Base-by-base conservation (phyloP, 495 filamentous ascomycete genomes). In the Penicillium ucsense region DNA sequence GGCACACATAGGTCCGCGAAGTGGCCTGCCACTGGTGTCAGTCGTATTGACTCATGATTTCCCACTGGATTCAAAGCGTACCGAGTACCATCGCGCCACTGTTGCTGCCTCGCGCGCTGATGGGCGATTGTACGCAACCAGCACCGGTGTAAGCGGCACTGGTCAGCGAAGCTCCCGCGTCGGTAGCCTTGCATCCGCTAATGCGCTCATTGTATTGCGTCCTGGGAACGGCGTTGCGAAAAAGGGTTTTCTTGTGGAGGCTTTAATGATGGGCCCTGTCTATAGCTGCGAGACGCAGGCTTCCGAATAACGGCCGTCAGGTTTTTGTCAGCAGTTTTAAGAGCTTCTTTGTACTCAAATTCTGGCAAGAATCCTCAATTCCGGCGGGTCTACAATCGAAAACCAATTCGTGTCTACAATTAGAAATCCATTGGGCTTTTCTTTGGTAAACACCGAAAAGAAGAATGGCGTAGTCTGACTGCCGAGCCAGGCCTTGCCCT, bases 1-100 rank as follows among this genome's bases (percentile, higher is more conserved):
- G 48, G 48, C 50, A 55, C 34, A 56, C 52, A 50, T 58, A 10
- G 43, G 57, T 1, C 56, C 61, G 11, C 45, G 85, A 1, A 68
- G 73, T 8, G 88, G 86, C 3, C 65, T 96, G 11, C 81, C 89
- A 0, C 78, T 67, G 31, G 79, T 92, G 0, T 75, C 78, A 10
- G 91, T 92, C 6, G 70, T 72, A 28, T 53, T 95, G 43, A 78
- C 79, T 2, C 81, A 94, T 45, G 77, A 86, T 33, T 77, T 97
- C 47, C 57, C 68, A 3, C 68, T 85, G 11, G 92, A 97, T 61
- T 72, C 76, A 28, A 67, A 79, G 46, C 76, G 94, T 46, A 81
- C 84, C 0, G 92, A 97, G 64, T 99, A 94, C 61, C 89, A 95
- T 62, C 80, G 92, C 20, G 90, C 80, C 1, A 63, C 87, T 6